Conservation (phyloP, 169 alveolate genomes). For the Plasmodium inui region DNA sequence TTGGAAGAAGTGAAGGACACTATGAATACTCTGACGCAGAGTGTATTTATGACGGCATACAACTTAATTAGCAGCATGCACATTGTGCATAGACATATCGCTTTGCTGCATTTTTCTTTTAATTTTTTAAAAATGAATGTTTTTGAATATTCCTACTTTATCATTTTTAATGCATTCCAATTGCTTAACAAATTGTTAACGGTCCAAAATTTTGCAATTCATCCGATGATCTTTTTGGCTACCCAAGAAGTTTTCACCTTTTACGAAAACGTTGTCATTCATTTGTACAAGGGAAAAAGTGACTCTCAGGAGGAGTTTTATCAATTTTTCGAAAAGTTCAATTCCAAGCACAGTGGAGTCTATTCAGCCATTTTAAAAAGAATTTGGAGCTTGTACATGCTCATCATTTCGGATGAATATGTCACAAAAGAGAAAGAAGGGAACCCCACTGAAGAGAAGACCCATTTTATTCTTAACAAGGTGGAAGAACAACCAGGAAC, state of each 20-base stretch:
- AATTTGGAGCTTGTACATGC: slow-evolving; percentile 60
- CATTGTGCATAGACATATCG: slow-evolving; percentile 39
- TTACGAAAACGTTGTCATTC: slow-evolving; percentile 62
- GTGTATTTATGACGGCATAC: slow-evolving; percentile 40
- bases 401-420: slow-evolving; percentile 67
- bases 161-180: slow-evolving; percentile 54
- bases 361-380: slow-evolving; percentile 23
- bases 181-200: slow-evolving; percentile 56
- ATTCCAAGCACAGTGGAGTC: slow-evolving; percentile 36
- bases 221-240: slow-evolving; percentile 45
- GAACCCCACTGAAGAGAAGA: not conserved
- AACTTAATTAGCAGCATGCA: slow-evolving; percentile 13
- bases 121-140: slow-evolving; percentile 33
- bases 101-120: slow-evolving; percentile 44
- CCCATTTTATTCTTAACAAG: not conserved
- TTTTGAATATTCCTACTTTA: slow-evolving; percentile 62
- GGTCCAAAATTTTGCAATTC: slow-evolving; percentile 48
- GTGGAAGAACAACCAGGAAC: not conserved
- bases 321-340: slow-evolving; percentile 46
- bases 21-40: slow-evolving; percentile 40
- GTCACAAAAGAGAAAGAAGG: not conserved
- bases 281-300: slow-evolving; percentile 55
- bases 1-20: slow-evolving; percentile 47
- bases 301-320: slow-evolving; percentile 49
- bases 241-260: slow-evolving; percentile 27